Base-by-base conservation (phyloP, 2,329 filamentous ascomycete species). In the Grosmannia serpens region DNA sequence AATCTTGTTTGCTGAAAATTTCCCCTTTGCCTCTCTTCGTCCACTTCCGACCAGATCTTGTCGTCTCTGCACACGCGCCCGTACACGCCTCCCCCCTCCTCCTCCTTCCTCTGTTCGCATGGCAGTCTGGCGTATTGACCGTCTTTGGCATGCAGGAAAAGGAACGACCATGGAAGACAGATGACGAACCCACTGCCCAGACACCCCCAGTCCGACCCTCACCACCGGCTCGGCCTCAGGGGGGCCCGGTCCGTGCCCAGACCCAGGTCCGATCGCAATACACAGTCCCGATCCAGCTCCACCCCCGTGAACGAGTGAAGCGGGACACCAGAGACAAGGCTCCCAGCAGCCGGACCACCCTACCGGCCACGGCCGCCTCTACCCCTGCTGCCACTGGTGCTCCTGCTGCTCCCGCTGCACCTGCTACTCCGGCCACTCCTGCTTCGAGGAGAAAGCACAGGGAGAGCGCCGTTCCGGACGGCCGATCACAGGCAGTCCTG, bases 391-490 rank as follows among this genome's bases (percentile, higher is more conserved):
- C 47, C 38, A 33, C 52, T 15, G 9, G 47, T 17, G 13, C 24
- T 4, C 22, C 47, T n/a, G 49, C 20, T 15, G 15, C 24, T 2
- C 26, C 24, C 4, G 49, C 13, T 15, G 17, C 47, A 17, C 10
- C 47, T 15, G 22, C 17, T 3, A 8, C 29, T 35, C 20, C 50
- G 13, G 35, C 13, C 4, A 13, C 50, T 35, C 50, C 7, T n/a
- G 24, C 53, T 17, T 26, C 24, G 22, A 22, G 35, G 58, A 65
- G 60, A 76, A 75, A 62, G 73, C 73, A 24, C 75, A 76, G 59
- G 72, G 69, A 20, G 69, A 20, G 26, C 10, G 26, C 11, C 17
- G 24, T 27, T 3, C 46, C 57, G 22, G 51, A 29, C 8, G 33
- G 41, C 20, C 54, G 55, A 2, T n/a, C 54, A 50, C 24, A 51